Base-by-base conservation (phyloP, 139 green algal genomes). In the Desmodesmus armatus region DNA sequence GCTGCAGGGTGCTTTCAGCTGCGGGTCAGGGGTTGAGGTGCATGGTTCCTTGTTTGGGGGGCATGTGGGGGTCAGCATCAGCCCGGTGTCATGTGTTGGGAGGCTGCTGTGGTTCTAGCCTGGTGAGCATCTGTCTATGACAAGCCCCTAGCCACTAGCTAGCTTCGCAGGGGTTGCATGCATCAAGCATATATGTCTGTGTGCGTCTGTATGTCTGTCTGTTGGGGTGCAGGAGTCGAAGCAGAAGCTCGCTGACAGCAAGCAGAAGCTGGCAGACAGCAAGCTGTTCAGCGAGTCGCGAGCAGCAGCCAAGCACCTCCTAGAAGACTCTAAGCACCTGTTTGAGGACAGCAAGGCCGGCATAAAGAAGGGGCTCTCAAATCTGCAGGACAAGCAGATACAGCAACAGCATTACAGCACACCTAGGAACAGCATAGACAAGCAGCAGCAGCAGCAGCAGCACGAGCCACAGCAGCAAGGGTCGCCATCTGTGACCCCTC, bases 231-330 rank as follows among this genome's bases (percentile, higher is more conserved):
- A 49, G 17, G 76, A 82, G 19, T 67, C 41, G n/a, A 71, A 58
- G 37, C n/a, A 60, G 55, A 82, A 72, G 53, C 23, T 82, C 11
- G 37, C 55, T 39, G 41, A 82, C 3, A 67, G 41, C 55, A 71
- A 71, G 53, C 40, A 60, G 55, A 82, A 72, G 53, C 23, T 82
- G 25, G 37, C 55, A 53, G 41, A 82, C 3, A 67, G 41, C 55
- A 71, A 71, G 53, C 40, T 82, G 23, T 27, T 82, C 6, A 40
- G 43, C 27, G 76, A 82, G 29, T 66, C 60, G 7, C 37, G n/a
- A 37, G 62, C 77, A 60, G 77, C 77, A 6, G 77, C 77, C 5
- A 84, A 84, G 77, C 58, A 75, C 33, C n/a, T 81, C 31, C 51
- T 81, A 31, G 41, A 51, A 60, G 70, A 78, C 41, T 78, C 74